phyloP scores from a whole-genome alignment of 2,329 filamentous ascomycete genomes.

The Dactylellina drechsleri region DNA sequence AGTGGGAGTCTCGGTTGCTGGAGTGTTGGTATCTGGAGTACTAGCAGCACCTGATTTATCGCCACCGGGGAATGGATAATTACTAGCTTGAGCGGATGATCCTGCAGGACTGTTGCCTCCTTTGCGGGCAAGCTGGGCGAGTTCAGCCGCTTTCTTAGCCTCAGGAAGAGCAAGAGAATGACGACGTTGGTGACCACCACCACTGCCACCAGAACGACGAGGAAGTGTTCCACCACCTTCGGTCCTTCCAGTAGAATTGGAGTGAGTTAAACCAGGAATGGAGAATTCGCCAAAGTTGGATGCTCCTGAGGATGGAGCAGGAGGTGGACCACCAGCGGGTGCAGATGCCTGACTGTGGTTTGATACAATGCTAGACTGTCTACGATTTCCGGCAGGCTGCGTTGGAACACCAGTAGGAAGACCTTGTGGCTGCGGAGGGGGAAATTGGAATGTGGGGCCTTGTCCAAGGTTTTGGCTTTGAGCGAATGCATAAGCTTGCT shows the following conservation, averaged over 20 bases:
- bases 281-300: conserved; percentile 84
- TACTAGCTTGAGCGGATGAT: conserved; percentile 60
- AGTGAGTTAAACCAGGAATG: conserved; percentile 64
- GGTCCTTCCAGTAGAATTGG: conserved; percentile 55
- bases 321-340: conserved; percentile 79
- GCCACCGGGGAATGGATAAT: conserved; percentile 87
- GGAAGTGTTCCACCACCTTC: conserved; percentile 53
- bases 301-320: conserved; percentile 87
- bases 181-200: conserved; percentile 88
- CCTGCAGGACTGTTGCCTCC: conserved; percentile 88
- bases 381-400: conserved; percentile 86
- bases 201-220: conserved; percentile 67
- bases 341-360: conserved; percentile 72
- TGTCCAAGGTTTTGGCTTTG: conserved; percentile 79
- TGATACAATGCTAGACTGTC: conserved; percentile 96
- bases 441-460: conserved; percentile 86
- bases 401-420: conserved; percentile 78
- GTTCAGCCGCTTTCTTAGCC: conserved; percentile 95
- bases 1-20: conserved; percentile 58
- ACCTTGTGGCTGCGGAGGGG: conserved; percentile 68
- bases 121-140: conserved; percentile 73
- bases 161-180: conserved; percentile 95
- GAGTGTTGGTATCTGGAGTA: conserved; percentile 59
- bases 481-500: conserved; percentile 77
- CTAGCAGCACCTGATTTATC: conserved; percentile 66